Percentiles rank a stretch among this genome's conserved stretches.
These are phyloP conservation scores for Tilletia horrida DNA, from an alignment of 1,284 basidiomycete genomes.

Conservation along the genomic window DNA sequence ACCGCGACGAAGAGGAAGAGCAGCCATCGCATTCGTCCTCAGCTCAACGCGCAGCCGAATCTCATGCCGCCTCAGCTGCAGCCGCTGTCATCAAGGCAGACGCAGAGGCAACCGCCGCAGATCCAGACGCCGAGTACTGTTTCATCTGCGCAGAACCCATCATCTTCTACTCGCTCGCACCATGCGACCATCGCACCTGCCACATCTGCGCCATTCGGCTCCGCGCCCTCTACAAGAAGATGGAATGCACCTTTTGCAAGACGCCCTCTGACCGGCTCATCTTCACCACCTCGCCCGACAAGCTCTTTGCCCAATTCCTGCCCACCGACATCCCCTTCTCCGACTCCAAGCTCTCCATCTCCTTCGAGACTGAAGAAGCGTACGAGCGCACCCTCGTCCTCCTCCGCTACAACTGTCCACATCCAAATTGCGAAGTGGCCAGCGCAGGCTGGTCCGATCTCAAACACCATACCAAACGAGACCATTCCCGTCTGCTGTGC, in stretches of 20 bases:
- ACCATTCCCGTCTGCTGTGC: slow-evolving; percentile 76
- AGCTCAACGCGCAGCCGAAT: slow-evolving; percentile 1
- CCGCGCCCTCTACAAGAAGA: slow-evolving; percentile 79
- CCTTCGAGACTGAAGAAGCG: slow-evolving; percentile 87
- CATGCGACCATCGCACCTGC: slow-evolving; percentile 88
- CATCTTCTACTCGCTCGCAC: slow-evolving; percentile 80
- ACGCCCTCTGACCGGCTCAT: slow-evolving; percentile 65
- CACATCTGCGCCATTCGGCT: slow-evolving; percentile 89
- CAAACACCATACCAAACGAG: slow-evolving; percentile 71
- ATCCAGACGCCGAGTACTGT: slow-evolving; percentile 61
- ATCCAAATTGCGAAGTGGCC: slow-evolving; percentile 69
- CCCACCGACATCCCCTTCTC: slow-evolving; percentile 41
- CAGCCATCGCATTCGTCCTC: neutral
- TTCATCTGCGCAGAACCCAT: slow-evolving; percentile 95
- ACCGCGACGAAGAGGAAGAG: too few relatives aligned
- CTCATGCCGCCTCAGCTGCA: slow-evolving; percentile 18
- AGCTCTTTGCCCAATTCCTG: slow-evolving; percentile 36
- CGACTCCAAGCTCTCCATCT: slow-evolving; percentile 64
- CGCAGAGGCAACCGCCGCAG: slow-evolving; percentile 57
- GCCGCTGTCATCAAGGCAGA: slow-evolving; percentile 13
- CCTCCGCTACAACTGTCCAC: slow-evolving; percentile 64
- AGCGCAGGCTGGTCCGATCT: slow-evolving; percentile 84
- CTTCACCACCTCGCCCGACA: slow-evolving; percentile 68
- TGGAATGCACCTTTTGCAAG: slow-evolving; percentile 95
- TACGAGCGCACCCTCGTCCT: slow-evolving; percentile 91